Base-by-base conservation (phyloP, 2,329 filamentous ascomycete species). In the Verticillium tricorpus region DNA sequence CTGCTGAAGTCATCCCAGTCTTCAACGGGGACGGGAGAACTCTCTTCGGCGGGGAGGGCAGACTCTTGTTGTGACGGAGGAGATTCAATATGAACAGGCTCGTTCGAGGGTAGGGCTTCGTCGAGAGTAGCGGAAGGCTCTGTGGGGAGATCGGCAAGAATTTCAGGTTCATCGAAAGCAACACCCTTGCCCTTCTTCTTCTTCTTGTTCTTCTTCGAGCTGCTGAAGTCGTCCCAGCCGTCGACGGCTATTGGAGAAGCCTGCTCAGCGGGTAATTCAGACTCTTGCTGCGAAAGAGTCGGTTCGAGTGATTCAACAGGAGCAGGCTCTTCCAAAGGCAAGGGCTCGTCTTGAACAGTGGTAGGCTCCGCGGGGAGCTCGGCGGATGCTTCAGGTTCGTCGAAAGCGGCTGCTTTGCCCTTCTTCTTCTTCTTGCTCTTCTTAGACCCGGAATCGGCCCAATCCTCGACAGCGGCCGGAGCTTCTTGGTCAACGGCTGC, bases 141-240 rank as follows among this genome's bases (percentile, higher is more conserved):
- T 15, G 17, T 17, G 15, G 37, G 37, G 6, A 28, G 28, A 5
- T 28, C 28, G 28, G 28, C 28, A 28, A 1, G 28, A 5, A 28
- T 28, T 28, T 60, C 52, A n/a, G 7, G 25, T 32, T 28, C 35
- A 28, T 50, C 58, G 31, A 58, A 45, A 12, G 22, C 34, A 19
- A 35, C 14, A 11, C 25, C 59, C 52, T 66, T 67, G 28, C 62
- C 61, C 60, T 70, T 64, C 62, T 73, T 69, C 61, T 69, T 69
- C 64, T 69, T 72, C 56, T 72, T 71, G 62, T 61, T 59, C 58
- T 65, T 72, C 69, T 63, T 71, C 61, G 60, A 67, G 59, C 59
- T 65, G n/a, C 17, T 32, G n/a, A 55, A 32, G 25, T 45, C 57
- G 14, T 45, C 34, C 55, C 8, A 56, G 22, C 52, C 61, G 32